Conservation (phyloP, 1,139 yeast species). For the Nadsonia starkeyi-henricii region DNA sequence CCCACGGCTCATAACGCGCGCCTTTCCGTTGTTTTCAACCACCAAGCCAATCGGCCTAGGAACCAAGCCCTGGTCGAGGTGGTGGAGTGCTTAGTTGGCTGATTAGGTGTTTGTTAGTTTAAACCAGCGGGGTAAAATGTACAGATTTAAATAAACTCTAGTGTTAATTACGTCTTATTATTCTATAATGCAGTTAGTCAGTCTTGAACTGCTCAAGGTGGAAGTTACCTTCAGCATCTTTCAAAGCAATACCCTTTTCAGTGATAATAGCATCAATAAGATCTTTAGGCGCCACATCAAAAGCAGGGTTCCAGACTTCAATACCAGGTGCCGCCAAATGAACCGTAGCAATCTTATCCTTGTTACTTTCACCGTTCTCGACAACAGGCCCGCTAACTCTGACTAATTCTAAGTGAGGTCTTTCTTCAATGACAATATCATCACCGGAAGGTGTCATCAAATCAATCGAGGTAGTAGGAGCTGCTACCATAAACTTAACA, state of each 20-base stretch:
- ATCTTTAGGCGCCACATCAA: conserved; percentile 79
- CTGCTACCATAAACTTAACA: conserved; percentile 81
- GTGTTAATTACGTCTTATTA: too few relatives aligned
- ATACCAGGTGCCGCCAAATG: conserved; percentile 80
- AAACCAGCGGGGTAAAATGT: too few relatives aligned
- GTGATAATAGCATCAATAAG: conserved; percentile 82
- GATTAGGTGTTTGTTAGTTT: too few relatives aligned
- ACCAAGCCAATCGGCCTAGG: too few relatives aligned
- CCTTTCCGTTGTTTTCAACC: too few relatives aligned
- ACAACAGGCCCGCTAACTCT: conserved; percentile 56
- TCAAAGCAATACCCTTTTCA: conserved; percentile 41
- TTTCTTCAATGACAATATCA: conserved; percentile 70
- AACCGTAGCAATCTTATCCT: conserved; percentile 29
- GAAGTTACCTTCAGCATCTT: conserved; percentile 18
- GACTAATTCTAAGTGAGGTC: conserved; percentile 70
- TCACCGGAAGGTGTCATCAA: conserved; percentile 50
- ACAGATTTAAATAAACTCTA: too few relatives aligned
- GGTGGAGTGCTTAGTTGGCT: too few relatives aligned
- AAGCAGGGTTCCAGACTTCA: conserved; percentile 90
- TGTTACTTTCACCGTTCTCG: conserved; percentile 16
- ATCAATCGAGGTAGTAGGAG: conserved; percentile 87
- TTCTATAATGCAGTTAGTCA: too few relatives aligned
- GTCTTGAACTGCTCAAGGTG: conserved; percentile 14
- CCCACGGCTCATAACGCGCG: too few relatives aligned
- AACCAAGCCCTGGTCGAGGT: too few relatives aligned